Base-by-base conservation (phyloP, 202 grass and related monocot genomes). In the Brachypodium distachyon region DNA sequence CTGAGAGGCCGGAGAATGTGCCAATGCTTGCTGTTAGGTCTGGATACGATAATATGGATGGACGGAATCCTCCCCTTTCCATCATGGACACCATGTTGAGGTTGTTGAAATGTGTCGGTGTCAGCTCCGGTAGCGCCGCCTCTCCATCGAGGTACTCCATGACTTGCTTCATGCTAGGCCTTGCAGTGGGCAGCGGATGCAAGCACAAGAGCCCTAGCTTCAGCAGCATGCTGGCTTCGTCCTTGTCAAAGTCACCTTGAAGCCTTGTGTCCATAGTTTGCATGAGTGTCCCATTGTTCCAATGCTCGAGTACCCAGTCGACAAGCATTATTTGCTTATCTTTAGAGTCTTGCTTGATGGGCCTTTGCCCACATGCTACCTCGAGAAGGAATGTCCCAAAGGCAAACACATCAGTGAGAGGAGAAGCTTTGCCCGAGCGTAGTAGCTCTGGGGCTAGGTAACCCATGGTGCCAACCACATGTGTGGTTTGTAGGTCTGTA, bases 101-200 rank as follows among this genome's bases (percentile, higher is more conserved):
- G n/a, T n/a, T n/a, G n/a, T n/a, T 10, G 56, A 76, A 39, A 44
- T 78, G 21, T 12, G 56, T 13, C 0, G 66, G 50, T 12, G 44
- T 41, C 17, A 65, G 7, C 43, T 84, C 74, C 4, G 74, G 57
- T 12, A 66, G 23, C 2, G 55, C 8, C 12, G 21, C 7, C 2
- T 52, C 34, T 0, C 82, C 74, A 22, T 84, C 66, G 3, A 84
- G 76, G n/a, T 73, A 84, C 26, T 73, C 54, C 55, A 78, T 26
- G 18, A 77, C 58, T 4, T 77, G 53, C 32, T 36, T 51, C 70
- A 75, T 82, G 25, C 2, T 66, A 22, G 80, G 80, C 25, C 80
- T 72, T 55, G 43, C 19, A 31, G 6, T 59, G 18, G 44, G n/a
- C 1, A 14, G 50, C 10, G 40, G 79, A 47, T 82, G 57, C 0